Evolutionary conservation across 2,329 filamentous ascomycete species (phyloP), one percentile per base, ranked within the genome.

Genomic region (Acarospora socialis): DNA sequence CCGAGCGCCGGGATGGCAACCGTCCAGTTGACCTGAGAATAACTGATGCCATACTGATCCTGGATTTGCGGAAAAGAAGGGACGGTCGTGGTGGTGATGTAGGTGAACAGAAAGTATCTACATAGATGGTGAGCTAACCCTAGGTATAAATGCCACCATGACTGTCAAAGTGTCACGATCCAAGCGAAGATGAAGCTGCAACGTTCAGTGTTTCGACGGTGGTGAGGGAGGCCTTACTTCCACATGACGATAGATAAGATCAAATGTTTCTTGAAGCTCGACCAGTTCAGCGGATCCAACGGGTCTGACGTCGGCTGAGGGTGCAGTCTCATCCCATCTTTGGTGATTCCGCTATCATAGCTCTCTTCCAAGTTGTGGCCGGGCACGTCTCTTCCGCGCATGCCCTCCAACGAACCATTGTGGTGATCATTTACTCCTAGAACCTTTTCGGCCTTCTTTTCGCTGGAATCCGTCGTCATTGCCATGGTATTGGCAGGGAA

Each of bases 31-130:
- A 65, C 56, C 36, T 68, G 56, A 2, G 57, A 55, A 35, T 62
- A 59, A 18, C 44, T 54, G 38, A 63, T 56, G 26, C 43, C 33
- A 43, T 63, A 69, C 32, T 62, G 52, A 2, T 55, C 49, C 42
- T 70, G 59, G 14, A 70, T 55, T 14, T 57, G 50, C 1, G 57
- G 47, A 38, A 69, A 71, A 0, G 66, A 67, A 2, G 67, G 65
- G 1, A 71, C 63, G 0, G 66, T 67, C 0, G 63, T 67, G 1
- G 66, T 71, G 0, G 67, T 70, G 37, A 70, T 57, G 49, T 70
- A 72, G 10, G 68, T 70, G 51, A 71, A 68, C 39, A 71, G 51
- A 43, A 70, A 71, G 42, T 70, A 68, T 39, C 62, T 66, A 20
- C 13, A 16, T 4, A 4, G n/a, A n/a, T n/a, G 6, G 22, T 27